Evolutionary conservation across 208 protist genomes (phyloP).

Genomic region (Leishmania tarentolae): DNA sequence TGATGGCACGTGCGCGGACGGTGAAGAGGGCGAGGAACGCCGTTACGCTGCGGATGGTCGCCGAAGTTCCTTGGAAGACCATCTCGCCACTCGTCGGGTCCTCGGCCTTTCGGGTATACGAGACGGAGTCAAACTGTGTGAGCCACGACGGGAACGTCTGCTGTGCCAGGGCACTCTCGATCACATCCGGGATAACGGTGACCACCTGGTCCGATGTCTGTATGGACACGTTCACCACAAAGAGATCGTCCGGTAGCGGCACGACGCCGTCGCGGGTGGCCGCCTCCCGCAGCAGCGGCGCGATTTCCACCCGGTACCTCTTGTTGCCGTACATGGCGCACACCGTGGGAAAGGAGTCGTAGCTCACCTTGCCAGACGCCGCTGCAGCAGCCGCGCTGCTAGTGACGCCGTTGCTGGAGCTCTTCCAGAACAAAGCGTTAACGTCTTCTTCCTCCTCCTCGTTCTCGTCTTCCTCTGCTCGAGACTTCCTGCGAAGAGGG

Average conservation of each 20-base stretch:
- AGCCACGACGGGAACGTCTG: slow-evolving; percentile 76
- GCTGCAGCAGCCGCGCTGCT: neutral
- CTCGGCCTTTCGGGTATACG: slow-evolving; percentile 76
- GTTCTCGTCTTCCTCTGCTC: slow-evolving; percentile 4
- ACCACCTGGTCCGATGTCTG: slow-evolving; percentile 50
- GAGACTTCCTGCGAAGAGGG: neutral
- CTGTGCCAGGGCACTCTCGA: slow-evolving; percentile 61
- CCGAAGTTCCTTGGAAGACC: slow-evolving; percentile 79
- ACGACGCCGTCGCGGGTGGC: slow-evolving; percentile 45
- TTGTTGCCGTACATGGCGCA: slow-evolving; percentile 38
- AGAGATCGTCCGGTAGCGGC: slow-evolving; percentile 54
- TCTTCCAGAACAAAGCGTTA: neutral
- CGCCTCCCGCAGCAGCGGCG: slow-evolving; percentile 45
- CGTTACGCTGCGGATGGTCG: slow-evolving; percentile 71
- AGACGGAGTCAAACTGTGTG: slow-evolving; percentile 79
- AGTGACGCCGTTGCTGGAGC: neutral
- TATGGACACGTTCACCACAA: slow-evolving; percentile 77
- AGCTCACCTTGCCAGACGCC: slow-evolving; percentile 19
- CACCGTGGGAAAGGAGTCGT: slow-evolving; percentile 63
- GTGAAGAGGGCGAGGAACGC: slow-evolving; percentile 84
- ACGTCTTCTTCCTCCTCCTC: slow-evolving; percentile 25
- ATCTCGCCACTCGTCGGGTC: slow-evolving; percentile 77
- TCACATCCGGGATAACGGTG: slow-evolving; percentile 80
- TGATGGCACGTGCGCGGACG: slow-evolving; percentile 58
- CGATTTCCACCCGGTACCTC: slow-evolving; percentile 57